Conservation (phyloP, 352 stramenopile species). For the Phytophthora foliorum region DNA sequence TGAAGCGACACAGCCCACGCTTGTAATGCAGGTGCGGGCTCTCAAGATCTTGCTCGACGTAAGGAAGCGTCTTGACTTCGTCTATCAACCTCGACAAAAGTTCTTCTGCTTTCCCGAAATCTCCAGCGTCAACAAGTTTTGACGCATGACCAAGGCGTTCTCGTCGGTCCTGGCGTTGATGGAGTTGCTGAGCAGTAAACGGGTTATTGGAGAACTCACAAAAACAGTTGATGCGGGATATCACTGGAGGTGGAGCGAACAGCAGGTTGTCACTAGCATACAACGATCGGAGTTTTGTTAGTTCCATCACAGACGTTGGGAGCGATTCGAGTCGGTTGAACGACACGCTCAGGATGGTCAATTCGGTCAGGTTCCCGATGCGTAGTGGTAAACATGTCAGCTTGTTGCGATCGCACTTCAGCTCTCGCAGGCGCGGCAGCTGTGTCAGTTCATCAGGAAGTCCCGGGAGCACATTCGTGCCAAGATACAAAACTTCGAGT, state of each 20-base stretch:
- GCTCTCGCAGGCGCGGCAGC: constrained; percentile 43
- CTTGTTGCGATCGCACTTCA: constrained; percentile 53
- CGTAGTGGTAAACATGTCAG: constrained; percentile 45
- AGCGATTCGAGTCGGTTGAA: constrained; percentile 59
- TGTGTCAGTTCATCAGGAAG: constrained; percentile 55
- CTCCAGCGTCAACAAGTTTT: constrained; percentile 37
- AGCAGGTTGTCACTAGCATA: constrained; percentile 64
- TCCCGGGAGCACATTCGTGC: constrained; percentile 47
- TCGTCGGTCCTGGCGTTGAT: constrained; percentile 19
- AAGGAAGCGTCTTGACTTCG: constrained; percentile 25
- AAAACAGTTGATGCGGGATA: constrained; percentile 42
- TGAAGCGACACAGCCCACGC: constrained; percentile 57
- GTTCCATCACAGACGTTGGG: constrained; percentile 59
- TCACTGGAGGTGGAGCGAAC: constrained; percentile 32
- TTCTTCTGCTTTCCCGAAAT: constrained; percentile 41
- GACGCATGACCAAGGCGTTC: constrained; percentile 34
- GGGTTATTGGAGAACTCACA: constrained; percentile 77
- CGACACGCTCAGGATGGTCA: constrained; percentile 55
- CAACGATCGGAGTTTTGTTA: constrained; percentile 49
- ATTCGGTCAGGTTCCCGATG: constrained; percentile 42
- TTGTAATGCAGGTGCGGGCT: constrained; percentile 45
- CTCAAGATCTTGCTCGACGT: constrained; percentile 31
- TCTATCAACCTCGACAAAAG: constrained; percentile 43
- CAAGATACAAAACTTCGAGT: constrained; percentile 54
- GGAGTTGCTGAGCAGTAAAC: constrained; percentile 43